These are phyloP conservation scores for Phlegmacium glaucopus DNA, from an alignment of 768 basidiomycete genomes.

Conservation along the genomic window DNA sequence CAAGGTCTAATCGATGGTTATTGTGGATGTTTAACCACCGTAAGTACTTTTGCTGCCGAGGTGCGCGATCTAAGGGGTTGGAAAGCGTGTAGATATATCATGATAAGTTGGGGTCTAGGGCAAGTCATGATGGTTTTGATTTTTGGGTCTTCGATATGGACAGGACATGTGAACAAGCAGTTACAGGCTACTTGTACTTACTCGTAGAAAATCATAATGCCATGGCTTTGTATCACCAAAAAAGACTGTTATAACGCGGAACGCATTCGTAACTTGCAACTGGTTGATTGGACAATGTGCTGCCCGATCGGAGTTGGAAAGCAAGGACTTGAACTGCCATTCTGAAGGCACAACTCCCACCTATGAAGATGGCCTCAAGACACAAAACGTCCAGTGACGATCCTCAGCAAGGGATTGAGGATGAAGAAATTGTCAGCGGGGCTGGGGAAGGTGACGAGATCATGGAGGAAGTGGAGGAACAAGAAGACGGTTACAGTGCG, in stretches of 20 bases:
- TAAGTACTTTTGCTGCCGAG: conserved; percentile 92
- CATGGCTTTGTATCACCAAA: no score
- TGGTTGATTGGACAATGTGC: no score
- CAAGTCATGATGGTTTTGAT: conserved; percentile 72
- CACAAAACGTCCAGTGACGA: conserved; percentile 38
- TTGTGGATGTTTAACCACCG: conserved; percentile 91
- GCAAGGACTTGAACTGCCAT: conserved; percentile 7
- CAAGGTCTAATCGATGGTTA: conserved; percentile 89
- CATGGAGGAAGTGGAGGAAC: conserved; percentile 81
- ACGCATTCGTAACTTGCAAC: no score
- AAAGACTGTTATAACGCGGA: no score
- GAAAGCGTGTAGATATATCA: conserved; percentile 66
- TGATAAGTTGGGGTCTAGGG: conserved; percentile 63
- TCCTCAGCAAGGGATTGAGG: conserved; percentile 50
- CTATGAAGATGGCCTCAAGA: conserved; percentile 35
- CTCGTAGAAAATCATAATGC: conserved; percentile 8
- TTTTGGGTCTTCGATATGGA: conserved; percentile 62
- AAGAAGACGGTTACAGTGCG: conserved; percentile 79
- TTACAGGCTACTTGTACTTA: conserved; percentile 44
- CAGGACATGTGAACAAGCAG: conserved; percentile 39
- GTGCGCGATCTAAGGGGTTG: conserved; percentile 50
- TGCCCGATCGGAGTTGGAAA: conserved; percentile 42
- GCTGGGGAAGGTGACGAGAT: conserved; percentile 67
- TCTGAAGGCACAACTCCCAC: conserved; percentile 11
- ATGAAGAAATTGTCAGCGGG: conserved; percentile 61